These are phyloP conservation scores for Trypanosoma cruzi DNA, from an alignment of 208 protist genomes.

Conservation along the genomic window DNA sequence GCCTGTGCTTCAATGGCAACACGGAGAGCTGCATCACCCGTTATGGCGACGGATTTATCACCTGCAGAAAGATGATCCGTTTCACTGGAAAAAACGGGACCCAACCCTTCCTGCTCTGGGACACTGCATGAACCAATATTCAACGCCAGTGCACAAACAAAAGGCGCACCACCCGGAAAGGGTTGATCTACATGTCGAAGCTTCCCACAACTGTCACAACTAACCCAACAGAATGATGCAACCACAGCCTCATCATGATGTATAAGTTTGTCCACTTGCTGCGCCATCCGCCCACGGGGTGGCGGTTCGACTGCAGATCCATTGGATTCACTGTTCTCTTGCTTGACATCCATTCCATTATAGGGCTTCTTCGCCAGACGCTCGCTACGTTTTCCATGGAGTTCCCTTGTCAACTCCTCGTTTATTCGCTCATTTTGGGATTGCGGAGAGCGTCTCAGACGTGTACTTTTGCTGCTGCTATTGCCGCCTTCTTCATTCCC, in stretches of 20 bases:
- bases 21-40: conserved; percentile 20
- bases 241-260: conserved; percentile 44
- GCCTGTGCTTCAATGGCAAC: conserved; percentile 2
- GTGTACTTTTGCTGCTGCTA: neutral
- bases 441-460: conserved; percentile 6
- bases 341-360: conserved; percentile 2
- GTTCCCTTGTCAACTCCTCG: conserved; percentile 52
- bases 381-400: conserved; percentile 46
- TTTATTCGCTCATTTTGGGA: conserved; percentile 40
- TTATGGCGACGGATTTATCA: neutral
- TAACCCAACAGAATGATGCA: conserved; percentile 77
- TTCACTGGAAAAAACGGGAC: conserved; percentile 3
- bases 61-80: neutral
- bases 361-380: conserved; percentile 25
- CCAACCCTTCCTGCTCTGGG: conserved; percentile 57
- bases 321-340: conserved; percentile 2
- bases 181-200: conserved; percentile 82
- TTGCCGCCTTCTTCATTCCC: conserved; percentile 4
- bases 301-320: neutral
- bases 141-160: conserved; percentile 67
- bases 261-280: conserved; percentile 40
- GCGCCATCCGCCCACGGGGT: conserved; percentile 13
- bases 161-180: conserved; percentile 80
- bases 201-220: conserved; percentile 80
- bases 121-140: conserved; percentile 48